Base-by-base conservation (phyloP, 345 rosid genomes). In the Aurinia saxatilis region DNA sequence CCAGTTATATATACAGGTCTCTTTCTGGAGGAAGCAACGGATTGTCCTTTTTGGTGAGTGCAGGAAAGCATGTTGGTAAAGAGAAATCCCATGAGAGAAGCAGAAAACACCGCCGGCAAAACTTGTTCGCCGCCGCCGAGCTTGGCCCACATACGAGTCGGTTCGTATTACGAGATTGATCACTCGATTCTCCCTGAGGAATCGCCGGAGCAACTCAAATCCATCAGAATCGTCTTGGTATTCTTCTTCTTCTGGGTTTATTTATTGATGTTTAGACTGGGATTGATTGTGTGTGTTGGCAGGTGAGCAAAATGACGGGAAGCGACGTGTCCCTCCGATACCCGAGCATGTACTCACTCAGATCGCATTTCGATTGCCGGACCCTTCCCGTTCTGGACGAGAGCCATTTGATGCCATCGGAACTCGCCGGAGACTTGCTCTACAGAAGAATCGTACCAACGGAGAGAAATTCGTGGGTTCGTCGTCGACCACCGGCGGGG, bases 141-240 rank as follows among this genome's bases (percentile, higher is more conserved):
- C 37, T 68, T 79, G 2, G 82, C 81, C n/a, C 95, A 82, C 41
- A 70, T 93, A 3, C 68, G 50, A 64, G 78, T 77, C 17, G 82
- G 90, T 5, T 83, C 84, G 34, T 86, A 82, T 63, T 93, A 90
- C 70, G 87, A 84, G 69, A 73, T 90, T 57, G 90, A 90, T 70
- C 79, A 55, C 63, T 58, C 88, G 16, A 72, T 75, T 80, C 81
- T 93, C 42, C 75, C 87, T 21, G 55, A 53, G 14, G 72, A 58
- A 34, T 72, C 71, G 35, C 96, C 92, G 3, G 79, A 80, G 19
- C 87, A 84, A 21, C 85, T 93, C 65, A 76, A 71, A 54, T 75
- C 69, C 8, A 65, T 79, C 45, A 79, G 91, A 29, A 65, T 90
- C 60, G 89, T 83, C 68, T 80, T 83, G 97, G 97, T 92, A 78